Conservation (phyloP, 192 early-diverging fungal genomes). For the Coemansia sp. region DNA sequence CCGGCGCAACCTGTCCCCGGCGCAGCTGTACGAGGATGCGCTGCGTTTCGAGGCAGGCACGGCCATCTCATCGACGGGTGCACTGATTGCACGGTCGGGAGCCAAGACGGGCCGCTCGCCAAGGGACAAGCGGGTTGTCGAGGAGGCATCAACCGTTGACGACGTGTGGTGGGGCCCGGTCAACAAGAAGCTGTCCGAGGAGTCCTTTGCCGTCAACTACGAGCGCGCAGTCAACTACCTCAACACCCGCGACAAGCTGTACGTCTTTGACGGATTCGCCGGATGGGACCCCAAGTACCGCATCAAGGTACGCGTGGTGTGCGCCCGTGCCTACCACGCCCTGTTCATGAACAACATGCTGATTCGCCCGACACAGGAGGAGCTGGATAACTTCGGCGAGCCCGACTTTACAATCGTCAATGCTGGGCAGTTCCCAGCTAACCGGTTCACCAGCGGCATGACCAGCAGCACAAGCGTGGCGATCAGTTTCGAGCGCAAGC, state of each 20-base stretch:
- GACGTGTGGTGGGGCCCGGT: constrained; percentile 99
- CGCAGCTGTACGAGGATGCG: constrained; percentile 93
- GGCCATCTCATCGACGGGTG: constrained; percentile 87
- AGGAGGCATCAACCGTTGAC: constrained; percentile 78
- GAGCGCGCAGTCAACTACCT: constrained; percentile 95
- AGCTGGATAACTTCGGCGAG: constrained; percentile 89
- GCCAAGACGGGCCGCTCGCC: constrained; percentile 93
- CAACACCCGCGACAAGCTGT: constrained; percentile 89
- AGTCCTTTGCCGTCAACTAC: constrained; percentile 90
- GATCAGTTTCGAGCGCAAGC: constrained; percentile 86
- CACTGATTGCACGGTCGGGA: constrained; percentile 87
- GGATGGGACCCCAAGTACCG: constrained; percentile 99
- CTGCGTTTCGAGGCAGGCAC: constrained; percentile 81
- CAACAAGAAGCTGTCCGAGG: constrained; percentile 84
- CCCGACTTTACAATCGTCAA: constrained; percentile 99
- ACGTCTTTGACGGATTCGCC: constrained; percentile 96
- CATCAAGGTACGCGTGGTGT: constrained; percentile 95
- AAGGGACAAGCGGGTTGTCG: constrained; percentile 96
- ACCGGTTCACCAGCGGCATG: constrained; percentile 93
- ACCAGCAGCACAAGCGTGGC: constrained; percentile 90
- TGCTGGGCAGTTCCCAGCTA: constrained; percentile 92
- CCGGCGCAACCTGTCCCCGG: constrained; percentile 79
- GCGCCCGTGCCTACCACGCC: constrained; percentile 92
- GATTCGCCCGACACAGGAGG: constrained; percentile 89
- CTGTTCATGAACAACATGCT: constrained; percentile 99